Evolutionary conservation across 176 grass and related monocot genomes (phyloP), one percentile per base, ranked within the genome.

Genomic region (Carex parvula): DNA sequence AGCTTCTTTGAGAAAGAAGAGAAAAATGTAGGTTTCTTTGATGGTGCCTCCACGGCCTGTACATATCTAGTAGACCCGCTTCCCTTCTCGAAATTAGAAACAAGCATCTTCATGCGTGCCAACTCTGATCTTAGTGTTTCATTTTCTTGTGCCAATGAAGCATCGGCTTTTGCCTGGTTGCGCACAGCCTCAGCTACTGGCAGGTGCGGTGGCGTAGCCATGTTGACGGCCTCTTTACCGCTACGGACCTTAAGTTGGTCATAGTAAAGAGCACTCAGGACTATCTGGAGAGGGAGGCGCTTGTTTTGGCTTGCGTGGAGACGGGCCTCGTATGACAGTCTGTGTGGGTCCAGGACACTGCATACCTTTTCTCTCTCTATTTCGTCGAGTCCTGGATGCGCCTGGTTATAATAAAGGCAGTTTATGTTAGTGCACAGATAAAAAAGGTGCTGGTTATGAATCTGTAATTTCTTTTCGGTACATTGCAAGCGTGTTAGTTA

Each of bases 331-430:
- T 89, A 84, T 2, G 94, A 92, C 0, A 97, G 88, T 86, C 81
- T 88, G 60, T 90, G 89, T 32, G 91, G 90, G 77, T 98, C 95
- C 80, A 97, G 88, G 84, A 98, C 89, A 77, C 90, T 93, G 89
- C 95, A 98, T 35, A 93, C 79, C 84, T 95, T 95, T 91, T 95
- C 94, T 74, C 90, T 90, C 64, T 92, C 90, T 78, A 97, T 88
- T 88, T 97, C 94, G 15, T 92, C 92, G 37, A 97, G 70, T 18
- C 14, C 64, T 2, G 90, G 80, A 70, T 97, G 94, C 22, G 90
- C 90, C 89, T 91, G 54, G 8, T 17, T 32, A 58, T 63, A 20
- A 68, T 54, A 83, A n/a, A 56, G 29, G 13, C 16, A 68, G 29
- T 30, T 60, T 54, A 24, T 53, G 26, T 76, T 80, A 83, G 12